These are phyloP conservation scores for Erysimum cheiri DNA, from an alignment of 441 rosid genomes.

Conservation along the genomic window DNA sequence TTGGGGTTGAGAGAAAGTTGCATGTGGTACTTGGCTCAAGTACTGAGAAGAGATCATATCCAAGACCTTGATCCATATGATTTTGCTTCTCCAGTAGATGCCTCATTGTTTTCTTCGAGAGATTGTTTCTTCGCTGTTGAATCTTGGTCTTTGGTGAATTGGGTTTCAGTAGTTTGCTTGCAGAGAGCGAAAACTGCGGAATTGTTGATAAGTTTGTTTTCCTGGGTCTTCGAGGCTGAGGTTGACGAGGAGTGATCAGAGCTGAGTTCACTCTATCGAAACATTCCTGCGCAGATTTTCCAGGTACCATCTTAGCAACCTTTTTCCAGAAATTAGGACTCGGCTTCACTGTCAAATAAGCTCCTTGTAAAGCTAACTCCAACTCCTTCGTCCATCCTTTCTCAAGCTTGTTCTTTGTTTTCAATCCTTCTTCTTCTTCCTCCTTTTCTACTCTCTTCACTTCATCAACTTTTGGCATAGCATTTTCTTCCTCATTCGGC, in stretches of 20 bases:
- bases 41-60: constrained; percentile 74
- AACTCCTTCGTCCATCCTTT: constrained; percentile 68
- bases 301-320: constrained; percentile 90
- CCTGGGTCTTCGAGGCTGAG: constrained; percentile 56
- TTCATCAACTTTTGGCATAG: constrained; percentile 35
- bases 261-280: constrained; percentile 81
- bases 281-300: constrained; percentile 92
- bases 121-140: constrained; percentile 46
- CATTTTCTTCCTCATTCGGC: constrained; percentile 13
- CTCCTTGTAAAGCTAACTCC: constrained; percentile 73
- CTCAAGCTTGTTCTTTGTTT: constrained; percentile 48
- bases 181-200: constrained; percentile 40
- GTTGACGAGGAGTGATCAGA: constrained; percentile 67
- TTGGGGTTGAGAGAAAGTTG: constrained; percentile 57
- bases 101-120: constrained; percentile 65
- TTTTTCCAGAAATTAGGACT: constrained; percentile 93
- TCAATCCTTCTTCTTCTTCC: constrained; percentile 30
- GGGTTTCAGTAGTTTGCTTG: constrained; percentile 44
- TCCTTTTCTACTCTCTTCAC: constrained; percentile 31
- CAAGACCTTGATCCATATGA: constrained; percentile 49
- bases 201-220: constrained; percentile 37
- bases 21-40: constrained; percentile 60
- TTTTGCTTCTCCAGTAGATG: constrained; percentile 67
- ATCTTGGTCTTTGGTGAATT: constrained; percentile 37
- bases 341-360: constrained; percentile 72